phyloP scores from a whole-genome alignment of 768 basidiomycete species.

The Suillus clintonianus region DNA sequence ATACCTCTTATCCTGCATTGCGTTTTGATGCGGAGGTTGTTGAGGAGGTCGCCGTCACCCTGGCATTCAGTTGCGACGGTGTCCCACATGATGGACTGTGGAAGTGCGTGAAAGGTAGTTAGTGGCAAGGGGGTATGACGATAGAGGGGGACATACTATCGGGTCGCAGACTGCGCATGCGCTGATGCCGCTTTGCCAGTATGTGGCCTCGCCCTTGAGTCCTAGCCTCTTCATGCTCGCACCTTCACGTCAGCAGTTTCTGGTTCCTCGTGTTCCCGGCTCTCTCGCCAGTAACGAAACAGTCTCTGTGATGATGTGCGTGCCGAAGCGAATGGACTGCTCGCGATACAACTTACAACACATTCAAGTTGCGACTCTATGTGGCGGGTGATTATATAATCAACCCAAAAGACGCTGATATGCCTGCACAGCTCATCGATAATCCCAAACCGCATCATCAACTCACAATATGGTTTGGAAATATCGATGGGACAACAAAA shows the following conservation, averaged over 20 bases:
- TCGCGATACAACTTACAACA: no score
- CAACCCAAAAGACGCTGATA: no score
- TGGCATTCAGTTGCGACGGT: constrained; percentile 91
- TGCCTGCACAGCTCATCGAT: no score
- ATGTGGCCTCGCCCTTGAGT: constrained; percentile 88
- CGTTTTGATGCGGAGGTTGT: constrained; percentile 79
- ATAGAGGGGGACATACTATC: constrained; percentile 57
- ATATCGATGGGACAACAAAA: no score
- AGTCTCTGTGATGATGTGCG: constrained; percentile 94
- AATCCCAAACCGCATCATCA: no score
- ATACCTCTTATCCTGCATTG: constrained; percentile 93
- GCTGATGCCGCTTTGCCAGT: constrained; percentile 98
- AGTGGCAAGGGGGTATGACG: not conserved
- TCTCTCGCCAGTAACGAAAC: constrained; percentile 97
- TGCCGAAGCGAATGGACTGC: constrained; percentile 93
- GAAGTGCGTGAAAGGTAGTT: not conserved
- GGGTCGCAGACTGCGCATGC: constrained; percentile 99
- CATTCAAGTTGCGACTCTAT: no score
- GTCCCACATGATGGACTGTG: constrained; percentile 85
- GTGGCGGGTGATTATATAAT: no score
- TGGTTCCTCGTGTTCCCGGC: constrained; percentile 75
- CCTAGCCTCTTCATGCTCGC: constrained; percentile 92
- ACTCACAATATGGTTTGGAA: no score
- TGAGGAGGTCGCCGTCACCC: constrained; percentile 92
- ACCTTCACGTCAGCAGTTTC: constrained; percentile 90